Base-by-base conservation (phyloP, 805 yeast species). In the Pichia cephalocereana region DNA sequence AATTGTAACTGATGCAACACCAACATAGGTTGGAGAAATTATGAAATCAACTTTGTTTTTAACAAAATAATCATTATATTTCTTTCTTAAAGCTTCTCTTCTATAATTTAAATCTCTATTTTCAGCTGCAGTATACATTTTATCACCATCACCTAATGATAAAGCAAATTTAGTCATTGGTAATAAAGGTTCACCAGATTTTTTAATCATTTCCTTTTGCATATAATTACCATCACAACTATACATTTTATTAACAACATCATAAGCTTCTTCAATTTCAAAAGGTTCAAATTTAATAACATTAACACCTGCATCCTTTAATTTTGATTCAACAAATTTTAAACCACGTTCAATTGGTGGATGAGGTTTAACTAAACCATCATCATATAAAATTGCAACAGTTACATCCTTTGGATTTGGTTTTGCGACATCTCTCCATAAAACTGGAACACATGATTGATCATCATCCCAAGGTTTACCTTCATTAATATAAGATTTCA, bases 1-100 rank as follows among this genome's bases (percentile, higher is more conserved):
- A 43, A 75, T 77, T 23, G 83, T 77, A 46, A 72, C 74, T 41
- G 88, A 86, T n/a, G 93, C 87, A 45, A 80, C 81, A 53, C 83
- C 82, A 48, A 75, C 76, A 63, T 81, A 79, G 8, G 80, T 75
- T 51, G 91, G 90, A 45, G 83, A 75, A 41, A 85, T 64, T 50
- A 85, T 72, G 57, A 81, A 77, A 58, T 85, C 90, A 43, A 84
- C 72, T 46, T 74, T 72, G 58, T 79, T 70, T 26, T 72, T 63
- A 50, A 75, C 70, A 59, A 83, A 71, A 58, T 67, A 73, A 42
- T 75, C 72, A 43, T 71, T 67, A 61, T 82, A 83, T 52, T 75
- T 75, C 50, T 75, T 75, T 62, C 82, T 77, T 60, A 80, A 70
- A 12, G 58, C 57, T 57, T 85, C 89, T 60, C 90, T 74, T 46